Percentiles rank a stretch among this genome's conserved stretches.
Conservation (phyloP, 2,329 filamentous ascomycete species). For the Periconia digitata region DNA sequence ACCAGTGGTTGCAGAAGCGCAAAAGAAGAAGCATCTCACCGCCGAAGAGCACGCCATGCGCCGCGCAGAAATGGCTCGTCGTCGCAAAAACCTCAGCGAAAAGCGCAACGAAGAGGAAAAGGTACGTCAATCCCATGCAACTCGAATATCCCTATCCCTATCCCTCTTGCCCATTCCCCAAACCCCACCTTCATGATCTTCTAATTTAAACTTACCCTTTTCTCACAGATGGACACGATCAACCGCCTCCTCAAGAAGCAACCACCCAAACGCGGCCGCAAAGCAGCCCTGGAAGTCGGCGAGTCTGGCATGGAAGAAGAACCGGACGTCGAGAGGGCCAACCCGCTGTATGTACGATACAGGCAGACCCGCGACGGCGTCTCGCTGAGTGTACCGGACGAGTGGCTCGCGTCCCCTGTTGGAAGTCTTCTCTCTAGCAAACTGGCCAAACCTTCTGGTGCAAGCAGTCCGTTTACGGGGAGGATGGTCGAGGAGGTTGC, state of each 20-base stretch:
- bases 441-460: slow-evolving; percentile 23
- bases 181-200: slow-evolving; percentile 17
- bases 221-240: slow-evolving; percentile 77
- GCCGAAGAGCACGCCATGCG: slow-evolving; percentile 74
- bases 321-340: slow-evolving; percentile 51
- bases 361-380: slow-evolving; percentile 65
- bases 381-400: slow-evolving; percentile 65
- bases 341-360: slow-evolving; percentile 69
- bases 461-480: slow-evolving; percentile 24
- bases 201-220: no score
- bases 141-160: no score
- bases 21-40: slow-evolving; percentile 71
- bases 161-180: background rate
- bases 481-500: slow-evolving; percentile 43
- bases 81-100: slow-evolving; percentile 73
- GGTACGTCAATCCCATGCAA: slow-evolving; percentile 46
- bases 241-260: slow-evolving; percentile 88
- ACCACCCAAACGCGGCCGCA: slow-evolving; percentile 65
- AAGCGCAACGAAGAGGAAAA: slow-evolving; percentile 80
- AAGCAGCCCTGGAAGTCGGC: slow-evolving; percentile 50
- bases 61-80: slow-evolving; percentile 71
- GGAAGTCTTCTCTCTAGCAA: slow-evolving; percentile 58
- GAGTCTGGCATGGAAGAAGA: slow-evolving; percentile 56
- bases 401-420: slow-evolving; percentile 65
- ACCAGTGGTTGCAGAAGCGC: slow-evolving; percentile 55